Evolutionary conservation across 2,329 filamentous ascomycete species (phyloP).

Genomic region (Hypoxylon sp.): DNA sequence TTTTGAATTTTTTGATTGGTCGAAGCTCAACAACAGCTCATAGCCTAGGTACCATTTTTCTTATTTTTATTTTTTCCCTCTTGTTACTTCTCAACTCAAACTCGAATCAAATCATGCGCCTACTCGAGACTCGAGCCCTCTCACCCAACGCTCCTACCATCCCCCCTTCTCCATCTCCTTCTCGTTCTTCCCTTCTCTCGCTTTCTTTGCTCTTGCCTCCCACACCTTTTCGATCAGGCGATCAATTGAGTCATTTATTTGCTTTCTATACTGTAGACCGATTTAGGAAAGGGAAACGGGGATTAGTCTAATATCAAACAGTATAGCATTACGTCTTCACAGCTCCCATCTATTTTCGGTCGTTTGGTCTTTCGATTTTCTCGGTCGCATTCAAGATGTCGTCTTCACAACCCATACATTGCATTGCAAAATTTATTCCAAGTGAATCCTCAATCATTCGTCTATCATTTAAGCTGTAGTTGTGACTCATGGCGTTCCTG

Average conservation of each 20-base stretch:
- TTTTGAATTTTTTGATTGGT: conserved; percentile 59
- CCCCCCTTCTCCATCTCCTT: conserved; percentile 38
- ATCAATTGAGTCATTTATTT: conserved; percentile 49
- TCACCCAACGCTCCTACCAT: conserved; percentile 44
- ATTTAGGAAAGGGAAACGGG: conserved; percentile 33
- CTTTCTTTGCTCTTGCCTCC: conserved; percentile 41
- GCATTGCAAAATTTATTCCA: conserved; percentile 11
- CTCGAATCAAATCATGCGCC: conserved; percentile 50
- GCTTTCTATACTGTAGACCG: conserved; percentile 31
- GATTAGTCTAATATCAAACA: conserved; percentile 40
- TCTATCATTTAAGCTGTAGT: conserved; percentile 35
- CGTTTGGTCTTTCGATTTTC: conserved; percentile 36
- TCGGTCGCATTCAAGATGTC: conserved; percentile 46
- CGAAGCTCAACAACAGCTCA: conserved; percentile 48
- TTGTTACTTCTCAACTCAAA: conserved; percentile 40
- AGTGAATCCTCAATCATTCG: conserved; percentile 33
- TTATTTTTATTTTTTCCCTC: conserved; percentile 32
- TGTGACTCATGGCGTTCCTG: conserved; percentile 22
- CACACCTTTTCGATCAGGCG: conserved; percentile 45
- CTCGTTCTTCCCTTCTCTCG: conserved; percentile 48
- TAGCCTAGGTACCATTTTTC: conserved; percentile 27
- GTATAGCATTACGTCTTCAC: conserved; percentile 26
- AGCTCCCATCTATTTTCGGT: conserved; percentile 39
- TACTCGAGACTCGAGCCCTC: conserved; percentile 43
- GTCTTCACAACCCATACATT: conserved; percentile 39